Base-by-base conservation (phyloP, 331 rosid species). In the Acacia concinna region DNA sequence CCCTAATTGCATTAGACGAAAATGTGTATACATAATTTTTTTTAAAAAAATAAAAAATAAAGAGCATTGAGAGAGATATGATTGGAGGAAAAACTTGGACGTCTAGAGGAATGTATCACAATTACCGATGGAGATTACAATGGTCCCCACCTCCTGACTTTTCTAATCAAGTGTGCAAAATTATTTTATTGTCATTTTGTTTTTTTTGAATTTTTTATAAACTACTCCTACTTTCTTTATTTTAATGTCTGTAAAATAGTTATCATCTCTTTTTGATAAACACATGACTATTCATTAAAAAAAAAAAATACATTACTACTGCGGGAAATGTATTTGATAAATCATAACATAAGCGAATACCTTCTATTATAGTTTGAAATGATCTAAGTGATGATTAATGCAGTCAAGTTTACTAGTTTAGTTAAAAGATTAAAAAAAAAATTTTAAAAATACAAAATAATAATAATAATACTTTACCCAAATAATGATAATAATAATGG, bases 91-190 rank as follows among this genome's bases (percentile, higher is more conserved):
- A 66, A 71, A 62, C 31, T 56, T 56, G 31, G 30, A 21, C 10
- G 63, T 1, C 15, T 2, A 1, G 15, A 56, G 0, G 15, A 8
- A 56, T 10, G 63, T 8, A 9, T 9, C 63, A 8, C 17, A 0
- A 9, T 9, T 10, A 2, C 31, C 63, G 11, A 79, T 17, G 62
- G 38, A 57, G 83, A 83, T 80, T 83, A 68, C 82, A 79, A 35
- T 35, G 77, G 85, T 80, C 89, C 89, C 89, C 52, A 59, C 56
- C 52, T 68, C 56, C 83, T 27, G 40, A 12, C 78, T 68, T 78
- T 62, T 62, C 12, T 62, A 12, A 62, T 30, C n/a, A 62, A 10
- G 37, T 30, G 37, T 5, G 12, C 0, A 13, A 31, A 30, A 5
- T 28, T 3, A 28, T 60, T 60, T 60, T 60, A 27, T 12, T 28